Evolutionary conservation across 2,329 filamentous ascomycete genomes (phyloP), one percentile per base, ranked within the genome.

Genomic region (Hysterium pulicare): DNA sequence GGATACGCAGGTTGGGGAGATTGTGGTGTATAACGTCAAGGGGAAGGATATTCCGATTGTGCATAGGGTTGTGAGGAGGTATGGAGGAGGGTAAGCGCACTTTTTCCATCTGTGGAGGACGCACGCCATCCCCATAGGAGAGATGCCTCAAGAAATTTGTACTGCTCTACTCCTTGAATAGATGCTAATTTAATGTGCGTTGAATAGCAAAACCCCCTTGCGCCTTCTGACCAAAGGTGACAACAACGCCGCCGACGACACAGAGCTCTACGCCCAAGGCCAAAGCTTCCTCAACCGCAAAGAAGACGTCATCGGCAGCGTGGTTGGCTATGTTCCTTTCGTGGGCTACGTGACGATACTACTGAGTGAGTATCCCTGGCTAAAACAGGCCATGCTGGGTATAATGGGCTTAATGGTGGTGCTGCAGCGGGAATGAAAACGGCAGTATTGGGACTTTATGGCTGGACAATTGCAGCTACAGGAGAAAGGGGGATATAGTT

Each of bases 11-110:
- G 73, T 87, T 34, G 84, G 84, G 15, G 84, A 88, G 68, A 76
- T 87, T 48, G 84, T 88, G 52, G 84, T 88, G 36, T 88, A 87
- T 70, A 95, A 95, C 62, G 86, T 95, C 41, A 80, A 82, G 65
- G 90, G 85, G 44, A 98, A 97, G 75, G 87, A 95, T 53, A 97
- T 98, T 50, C 93, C 93, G 22, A 98, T 98, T 68, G 93, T 98
- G 53, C 93, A 98, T 72, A 77, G 93, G 38, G 79, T 97, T 8
- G 86, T 97, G 41, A 81, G 90, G 70, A 75, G 76, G 51, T 83
- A 81, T 66, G 79, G 79, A 36, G 75, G 75, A 65, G 71, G 72
- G 76, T 78, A 58, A 71, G 75, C 68, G 17, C 11, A 17, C 3
- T 43, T 15, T 16, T 42, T 30, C 19, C 13, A 16, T n/a, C 6